These are phyloP conservation scores for Chaetomium tenue DNA, from an alignment of 495 filamentous ascomycete genomes.

Conservation along the genomic window DNA sequence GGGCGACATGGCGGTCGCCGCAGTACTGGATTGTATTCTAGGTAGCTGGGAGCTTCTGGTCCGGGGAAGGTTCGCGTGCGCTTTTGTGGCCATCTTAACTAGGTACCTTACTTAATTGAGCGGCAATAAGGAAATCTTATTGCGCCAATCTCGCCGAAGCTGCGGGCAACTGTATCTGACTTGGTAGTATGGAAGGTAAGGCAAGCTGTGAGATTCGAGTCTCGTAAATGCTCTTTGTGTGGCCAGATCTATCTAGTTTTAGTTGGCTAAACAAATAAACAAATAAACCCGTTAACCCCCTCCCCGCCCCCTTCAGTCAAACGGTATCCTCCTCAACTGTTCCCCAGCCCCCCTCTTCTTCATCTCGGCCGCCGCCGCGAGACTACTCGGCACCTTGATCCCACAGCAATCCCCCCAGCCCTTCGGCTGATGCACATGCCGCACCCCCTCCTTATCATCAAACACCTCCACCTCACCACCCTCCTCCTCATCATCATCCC, in stretches of 20 bases:
- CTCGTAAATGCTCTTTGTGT: too few relatives aligned
- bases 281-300: too few relatives aligned
- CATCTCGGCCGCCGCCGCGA: constrained; percentile 84
- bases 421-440: constrained; percentile 61
- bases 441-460: constrained; percentile 62
- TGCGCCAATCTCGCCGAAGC: neutral
- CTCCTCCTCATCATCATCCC: constrained; percentile 53
- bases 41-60: constrained; percentile 5
- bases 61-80: neutral
- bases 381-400: constrained; percentile 92
- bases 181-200: too few relatives aligned
- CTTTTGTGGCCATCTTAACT: constrained; percentile 1
- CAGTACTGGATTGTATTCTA: constrained; percentile 12
- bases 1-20: constrained; percentile 14
- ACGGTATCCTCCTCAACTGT: constrained; percentile 79
- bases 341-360: constrained; percentile 66
- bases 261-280: too few relatives aligned
- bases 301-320: constrained; percentile 58
- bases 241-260: too few relatives aligned
- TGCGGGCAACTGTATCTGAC: neutral
- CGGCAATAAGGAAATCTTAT: neutral
- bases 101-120: neutral
- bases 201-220: too few relatives aligned
- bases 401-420: constrained; percentile 98
- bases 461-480: constrained; percentile 56